These are phyloP conservation scores for Thalassiosira livingstoniorum DNA, from an alignment of 352 stramenopile species.

Conservation along the genomic window DNA sequence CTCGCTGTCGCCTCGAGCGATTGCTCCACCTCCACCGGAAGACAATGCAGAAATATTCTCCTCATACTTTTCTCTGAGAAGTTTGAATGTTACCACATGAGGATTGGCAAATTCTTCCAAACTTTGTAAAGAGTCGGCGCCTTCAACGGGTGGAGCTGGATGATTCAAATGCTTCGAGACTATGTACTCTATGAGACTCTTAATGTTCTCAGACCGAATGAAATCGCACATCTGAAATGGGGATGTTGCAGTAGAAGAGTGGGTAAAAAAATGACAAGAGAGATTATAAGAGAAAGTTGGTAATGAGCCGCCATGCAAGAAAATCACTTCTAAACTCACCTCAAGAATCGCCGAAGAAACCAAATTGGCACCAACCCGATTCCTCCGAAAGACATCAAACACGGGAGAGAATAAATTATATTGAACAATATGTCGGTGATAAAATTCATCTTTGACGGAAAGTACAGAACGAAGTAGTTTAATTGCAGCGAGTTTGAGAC, in stretches of 20 bases:
- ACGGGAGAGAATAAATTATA: constrained; percentile 87
- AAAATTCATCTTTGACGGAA: constrained; percentile 90
- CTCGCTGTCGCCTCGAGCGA: neutral
- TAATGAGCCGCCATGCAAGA: neutral
- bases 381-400: constrained; percentile 86
- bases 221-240: constrained; percentile 79
- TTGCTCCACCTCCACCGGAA: no score
- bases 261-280: constrained; percentile 6
- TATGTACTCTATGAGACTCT: constrained; percentile 83
- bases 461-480: constrained; percentile 87
- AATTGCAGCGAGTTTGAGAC: constrained; percentile 73
- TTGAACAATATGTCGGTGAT: constrained; percentile 89
- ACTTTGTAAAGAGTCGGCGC: constrained; percentile 28
- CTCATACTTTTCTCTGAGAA: constrained; percentile 71
- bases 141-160: constrained; percentile 5
- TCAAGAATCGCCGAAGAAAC: constrained; percentile 83
- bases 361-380: constrained; percentile 86
- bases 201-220: constrained; percentile 80
- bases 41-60: constrained; percentile 48
- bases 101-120: constrained; percentile 80
- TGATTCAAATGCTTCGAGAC: constrained; percentile 73
- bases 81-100: constrained; percentile 79
- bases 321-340: constrained; percentile 26
- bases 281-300: neutral
- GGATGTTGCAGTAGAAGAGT: neutral